Evolutionary conservation across 139 green algal genomes (phyloP).

Genomic region (Chlorella sp.): DNA sequence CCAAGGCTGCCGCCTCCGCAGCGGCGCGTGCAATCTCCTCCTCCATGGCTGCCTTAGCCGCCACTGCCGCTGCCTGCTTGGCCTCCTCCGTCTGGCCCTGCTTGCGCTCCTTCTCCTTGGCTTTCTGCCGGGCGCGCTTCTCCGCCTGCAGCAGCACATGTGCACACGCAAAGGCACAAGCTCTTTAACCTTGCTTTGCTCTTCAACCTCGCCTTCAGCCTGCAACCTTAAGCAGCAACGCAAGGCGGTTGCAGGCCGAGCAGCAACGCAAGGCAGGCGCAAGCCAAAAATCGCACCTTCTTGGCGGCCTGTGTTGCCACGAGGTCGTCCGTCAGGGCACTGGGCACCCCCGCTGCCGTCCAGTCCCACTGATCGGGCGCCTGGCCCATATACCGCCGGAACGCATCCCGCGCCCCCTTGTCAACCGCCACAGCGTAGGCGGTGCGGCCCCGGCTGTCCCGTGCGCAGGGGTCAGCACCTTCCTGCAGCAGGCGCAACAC

Average conservation of each 20-base stretch:
- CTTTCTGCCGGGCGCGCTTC: constrained; percentile 61
- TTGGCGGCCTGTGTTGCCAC: constrained; percentile 47
- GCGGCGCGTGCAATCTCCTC: constrained; percentile 52
- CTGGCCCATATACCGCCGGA: constrained; percentile 58
- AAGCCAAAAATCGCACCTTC: no score
- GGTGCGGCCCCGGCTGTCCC: constrained; percentile 42
- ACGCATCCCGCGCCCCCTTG: constrained; percentile 62
- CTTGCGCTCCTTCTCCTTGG: constrained; percentile 55
- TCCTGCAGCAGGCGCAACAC: constrained; percentile 42
- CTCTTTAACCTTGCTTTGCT: no score
- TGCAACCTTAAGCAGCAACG: no score
- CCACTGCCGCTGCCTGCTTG: constrained; percentile 24
- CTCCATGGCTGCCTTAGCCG: constrained; percentile 34
- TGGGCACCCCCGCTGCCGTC: constrained; percentile 44
- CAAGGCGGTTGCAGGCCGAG: no score
- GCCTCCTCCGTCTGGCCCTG: constrained; percentile 18
- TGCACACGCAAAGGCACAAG: no score
- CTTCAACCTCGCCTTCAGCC: no score
- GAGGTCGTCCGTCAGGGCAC: constrained; percentile 64
- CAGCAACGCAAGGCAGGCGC: no score
- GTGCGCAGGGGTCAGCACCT: constrained; percentile 28
- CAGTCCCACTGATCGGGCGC: constrained; percentile 57
- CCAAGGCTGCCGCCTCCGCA: constrained; percentile 41
- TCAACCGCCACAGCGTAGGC: constrained; percentile 56
- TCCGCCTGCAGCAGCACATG: constrained; percentile 43